Base-by-base conservation (phyloP, 805 yeast genomes). In the Candida sanyiensis region DNA sequence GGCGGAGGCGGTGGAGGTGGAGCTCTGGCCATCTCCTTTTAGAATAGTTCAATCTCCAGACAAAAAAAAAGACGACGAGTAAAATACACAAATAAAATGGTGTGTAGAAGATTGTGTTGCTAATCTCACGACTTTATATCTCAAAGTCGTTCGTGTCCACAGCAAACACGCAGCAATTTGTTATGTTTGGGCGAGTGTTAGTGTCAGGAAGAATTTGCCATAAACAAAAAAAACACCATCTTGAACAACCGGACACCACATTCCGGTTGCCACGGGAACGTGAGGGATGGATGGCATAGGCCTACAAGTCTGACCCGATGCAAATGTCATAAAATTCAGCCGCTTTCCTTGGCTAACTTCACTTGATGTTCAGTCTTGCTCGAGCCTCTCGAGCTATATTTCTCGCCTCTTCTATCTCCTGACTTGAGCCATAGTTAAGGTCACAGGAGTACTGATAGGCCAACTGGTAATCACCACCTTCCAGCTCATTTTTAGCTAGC, bases 381-480 rank as follows among this genome's bases (percentile, higher is more conserved):
- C 87, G 61, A 11, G 93, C 87, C 45, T 83, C 90, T 51, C 88
- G 69, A 0, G 90, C 85, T 23, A 89, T 81, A 0, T 81, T 70
- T 30, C 96, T 65, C 0, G 96, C 96, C 56, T 88, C 96, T 51
- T 88, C 96, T 15, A 88, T 76, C 52, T 84, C 94, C 40, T 80
- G 86, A 10, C 88, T 81, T n/a, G 83, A 74, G 21, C 90, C 94
- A 38, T 69, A 73, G 5, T 74, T 70, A 47, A 87, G 69, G 40
- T 79, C 84, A 39, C 75, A 73, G 1, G 95, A 93, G 54, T 82
- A 75, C 36, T 70, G 75, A 45, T 79, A 79, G 0, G 96, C 95
- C 39, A 66, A 70, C 34, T 75, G 76, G 65, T 73, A 88, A 44
- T 77, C 74, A 11, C 72, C 66, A 28, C 62, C 59, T 13, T 66